A percentile compares a stretch with the other conserved stretches of the same genome.
These are phyloP conservation scores for Termitomyces sp. DNA, from an alignment of 1,284 basidiomycete species.

Conservation along the genomic window DNA sequence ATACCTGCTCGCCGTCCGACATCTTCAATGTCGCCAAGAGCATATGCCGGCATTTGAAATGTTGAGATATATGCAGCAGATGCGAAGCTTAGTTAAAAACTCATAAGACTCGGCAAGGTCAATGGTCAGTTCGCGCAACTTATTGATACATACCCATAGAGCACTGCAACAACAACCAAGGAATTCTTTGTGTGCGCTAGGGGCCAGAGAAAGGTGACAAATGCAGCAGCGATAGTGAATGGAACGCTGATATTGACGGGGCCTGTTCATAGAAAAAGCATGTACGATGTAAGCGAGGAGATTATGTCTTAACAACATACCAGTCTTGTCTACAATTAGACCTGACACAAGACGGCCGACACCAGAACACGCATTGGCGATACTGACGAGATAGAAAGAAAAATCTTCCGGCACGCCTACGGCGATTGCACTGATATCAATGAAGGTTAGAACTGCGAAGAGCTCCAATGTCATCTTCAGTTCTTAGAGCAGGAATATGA, in stretches of 20 bases:
- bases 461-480: not conserved
- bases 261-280: conserved; percentile 25
- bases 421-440: conserved; percentile 37
- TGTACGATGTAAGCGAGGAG: not conserved
- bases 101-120: not conserved
- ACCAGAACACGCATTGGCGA: conserved; percentile 42
- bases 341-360: conserved; percentile 38
- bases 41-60: conserved; percentile 43
- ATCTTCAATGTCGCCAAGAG: conserved; percentile 51
- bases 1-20: conserved; percentile 58
- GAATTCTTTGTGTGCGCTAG: conserved; percentile 31
- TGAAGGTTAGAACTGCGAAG: conserved; percentile 40
- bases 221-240: conserved; percentile 36
- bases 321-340: conserved; percentile 35
- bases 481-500: not conserved
- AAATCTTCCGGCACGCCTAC: conserved; percentile 38
- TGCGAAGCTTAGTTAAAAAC: conserved; percentile 32
- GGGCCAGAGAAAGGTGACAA: conserved; percentile 51
- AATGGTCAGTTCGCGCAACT: not conserved
- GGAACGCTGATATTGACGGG: conserved; percentile 46
- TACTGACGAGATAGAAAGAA: conserved; percentile 46
- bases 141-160: conserved; percentile 38
- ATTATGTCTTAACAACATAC: conserved; percentile 17
- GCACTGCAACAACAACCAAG: conserved; percentile 36
- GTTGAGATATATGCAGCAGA: conserved; percentile 49